Evolutionary conservation across 805 yeast species (phyloP), one percentile per base, ranked within the genome.

Genomic region (Candida khao-thaluensis): DNA sequence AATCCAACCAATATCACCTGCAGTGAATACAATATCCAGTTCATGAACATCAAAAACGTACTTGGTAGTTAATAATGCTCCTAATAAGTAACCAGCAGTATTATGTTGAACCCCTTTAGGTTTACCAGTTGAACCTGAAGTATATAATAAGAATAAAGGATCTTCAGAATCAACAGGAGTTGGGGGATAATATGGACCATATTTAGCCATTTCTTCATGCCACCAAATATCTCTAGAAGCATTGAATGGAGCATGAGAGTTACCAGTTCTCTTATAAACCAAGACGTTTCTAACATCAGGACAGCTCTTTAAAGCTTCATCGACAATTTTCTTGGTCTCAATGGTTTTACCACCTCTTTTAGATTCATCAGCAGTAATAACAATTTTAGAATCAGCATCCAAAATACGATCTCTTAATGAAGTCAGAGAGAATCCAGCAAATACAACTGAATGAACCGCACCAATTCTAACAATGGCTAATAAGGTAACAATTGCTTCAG

Each of bases 1-100:
- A 61, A 93, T 93, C 98, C 99, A 93, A 60, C 99, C 98, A 41
- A 93, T 88, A 62, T 93, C 98, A 59, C 98, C 98, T 27, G 98
- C 98, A 29, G 98, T 91, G 72, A 93, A 91, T 45, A 91, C 66
- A 30, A 85, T 74, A 64, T 93, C 98, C 46, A 83, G 85, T 43
- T 81, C 81, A 59, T 88, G 96, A 35, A 93, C 81, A 62, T 95
- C 98, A 62, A 93, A 91, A 33, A 89, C 89, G 66, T 90, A 91
- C 68, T 82, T 85, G 34, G 96, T 85, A 38, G 97, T 86, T 61
- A 90, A 71, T 40, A 88, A 79, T 18, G 98, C 96, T 45, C 96
- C 96, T 50, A 93, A 72, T 50, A 93, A 74, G 69, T 88, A 93
- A 48, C 98, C 99, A 47, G 86, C 99, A 42, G 97, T 90, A 43